These are phyloP conservation scores for Candida sithepensis DNA, from an alignment of 805 yeast species.

Conservation along the genomic window DNA sequence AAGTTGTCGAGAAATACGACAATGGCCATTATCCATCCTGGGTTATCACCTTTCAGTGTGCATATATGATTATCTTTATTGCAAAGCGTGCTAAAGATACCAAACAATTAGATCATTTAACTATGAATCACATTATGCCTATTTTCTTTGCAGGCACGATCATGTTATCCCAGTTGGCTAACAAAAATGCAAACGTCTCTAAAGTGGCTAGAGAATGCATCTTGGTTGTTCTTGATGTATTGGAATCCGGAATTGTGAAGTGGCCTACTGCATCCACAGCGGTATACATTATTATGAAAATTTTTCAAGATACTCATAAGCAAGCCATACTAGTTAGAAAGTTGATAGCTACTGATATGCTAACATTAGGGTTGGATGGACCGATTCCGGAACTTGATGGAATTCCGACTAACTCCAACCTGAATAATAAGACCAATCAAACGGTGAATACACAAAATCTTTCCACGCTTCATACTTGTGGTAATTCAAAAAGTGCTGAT, in stretches of 20 bases:
- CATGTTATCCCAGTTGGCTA: conserved; percentile 54
- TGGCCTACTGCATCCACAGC: not conserved
- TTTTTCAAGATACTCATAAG: not conserved
- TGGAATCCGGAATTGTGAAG: not conserved
- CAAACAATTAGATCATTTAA: conserved; percentile 8
- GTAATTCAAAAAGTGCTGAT: not conserved
- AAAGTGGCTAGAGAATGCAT: conserved; percentile 9
- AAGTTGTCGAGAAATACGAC: not conserved
- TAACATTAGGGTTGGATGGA: not conserved
- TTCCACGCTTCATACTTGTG: not conserved
- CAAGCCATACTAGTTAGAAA: conserved; percentile 1
- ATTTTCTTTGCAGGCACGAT: conserved; percentile 61
- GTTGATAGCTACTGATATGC: not conserved
- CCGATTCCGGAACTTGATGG: not conserved
- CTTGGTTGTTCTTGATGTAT: not conserved
- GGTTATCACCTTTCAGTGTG: conserved; percentile 76
- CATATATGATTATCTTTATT: conserved; percentile 62
- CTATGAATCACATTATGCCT: conserved; percentile 1
- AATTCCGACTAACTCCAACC: not conserved
- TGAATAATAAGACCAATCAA: not conserved
- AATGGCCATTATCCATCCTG: conserved; percentile 48
- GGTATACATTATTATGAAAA: not conserved
- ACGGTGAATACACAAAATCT: not conserved
- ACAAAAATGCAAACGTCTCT: conserved; percentile 8
- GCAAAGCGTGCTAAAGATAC: conserved; percentile 25